Evolutionary conservation across 495 filamentous ascomycete genomes (phyloP), one percentile per base, ranked within the genome.

Genomic region (Darksidea phi): DNA sequence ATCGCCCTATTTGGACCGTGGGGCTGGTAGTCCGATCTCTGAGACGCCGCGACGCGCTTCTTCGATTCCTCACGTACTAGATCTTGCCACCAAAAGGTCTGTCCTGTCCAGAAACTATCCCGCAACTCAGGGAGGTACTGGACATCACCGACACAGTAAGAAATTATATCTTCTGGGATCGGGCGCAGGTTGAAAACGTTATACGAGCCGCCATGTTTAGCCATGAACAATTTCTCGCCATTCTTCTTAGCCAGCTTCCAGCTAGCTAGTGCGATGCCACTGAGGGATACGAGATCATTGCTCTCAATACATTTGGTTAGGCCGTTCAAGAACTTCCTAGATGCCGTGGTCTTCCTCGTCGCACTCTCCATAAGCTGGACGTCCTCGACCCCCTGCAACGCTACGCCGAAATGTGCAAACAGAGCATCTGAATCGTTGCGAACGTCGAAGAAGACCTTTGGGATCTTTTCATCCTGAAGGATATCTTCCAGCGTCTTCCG

Each of bases 401-500:
- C 26, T 2, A 69, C 50, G 50, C 54, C 37, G 42, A 58, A 84
- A 18, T 77, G 80, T 48, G 52, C 48, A 54, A 72, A 83, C 0
- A 86, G 64, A 1, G 81, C 82, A 56, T 86, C 80, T 0, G 83
- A 80, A 58, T 84, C 80, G 58, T 79, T 74, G n/a, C 80, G 78
- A 13, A 83, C 73, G 57, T 84, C 82, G 70, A 82, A 84, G 67
- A 83, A 78, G 59, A 76, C 74, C 67, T 84, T 83, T 2, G 74
- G 69, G 23, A 76, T 79, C 6, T 57, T 41, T 12, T 24, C 18
- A 41, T 42, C 24, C 49, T 66, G 6, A 0, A 66, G 48, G 13
- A 87, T 75, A 15, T 48, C 49, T 62, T 77, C 77, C 18, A 87
- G 68, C 3, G 79, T 80, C n/a, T 61, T 61, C 3, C 68, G 71